phyloP scores from a whole-genome alignment of 176 grass and related monocot species.

The Avena eriantha region DNA sequence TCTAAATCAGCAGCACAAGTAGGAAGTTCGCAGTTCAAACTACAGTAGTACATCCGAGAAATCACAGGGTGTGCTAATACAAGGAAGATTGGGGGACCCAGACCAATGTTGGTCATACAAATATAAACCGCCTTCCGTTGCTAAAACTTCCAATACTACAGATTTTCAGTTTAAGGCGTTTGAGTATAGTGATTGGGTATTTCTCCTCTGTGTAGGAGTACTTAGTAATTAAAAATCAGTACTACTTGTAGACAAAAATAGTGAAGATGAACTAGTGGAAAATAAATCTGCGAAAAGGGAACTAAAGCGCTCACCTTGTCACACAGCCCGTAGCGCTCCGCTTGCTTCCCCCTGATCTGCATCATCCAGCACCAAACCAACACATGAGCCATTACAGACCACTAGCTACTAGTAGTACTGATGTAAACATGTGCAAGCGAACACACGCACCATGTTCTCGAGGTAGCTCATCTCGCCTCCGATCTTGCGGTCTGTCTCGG shows the following conservation, averaged over 20 bases:
- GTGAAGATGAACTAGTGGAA: neutral
- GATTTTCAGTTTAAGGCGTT: too few species aligned
- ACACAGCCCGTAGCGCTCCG: slow-evolving; percentile 69
- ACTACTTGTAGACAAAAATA: neutral
- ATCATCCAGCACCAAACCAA: neutral
- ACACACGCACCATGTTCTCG: slow-evolving; percentile 55
- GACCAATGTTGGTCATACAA: too few species aligned
- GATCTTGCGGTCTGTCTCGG: slow-evolving; percentile 87
- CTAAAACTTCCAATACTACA: too few species aligned
- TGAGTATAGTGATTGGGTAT: too few species aligned
- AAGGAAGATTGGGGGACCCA: too few species aligned
- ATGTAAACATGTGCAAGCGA: neutral
- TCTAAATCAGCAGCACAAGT: too few species aligned
- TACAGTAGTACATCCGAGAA: too few species aligned
- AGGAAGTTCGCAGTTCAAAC: too few species aligned
- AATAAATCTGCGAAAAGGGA: neutral
- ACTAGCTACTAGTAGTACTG: neutral
- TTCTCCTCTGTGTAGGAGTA: too few species aligned
- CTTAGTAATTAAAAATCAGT: too few species aligned
- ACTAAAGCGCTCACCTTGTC: slow-evolving; percentile 62
- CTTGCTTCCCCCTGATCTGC: slow-evolving; percentile 76
- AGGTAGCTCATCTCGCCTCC: slow-evolving; percentile 72
- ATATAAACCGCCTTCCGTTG: too few species aligned
- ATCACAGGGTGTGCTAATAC: too few species aligned
- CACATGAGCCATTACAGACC: neutral